Evolutionary conservation across 2,329 filamentous ascomycete genomes (phyloP).

Genomic region (Colletotrichum higginsianum): DNA sequence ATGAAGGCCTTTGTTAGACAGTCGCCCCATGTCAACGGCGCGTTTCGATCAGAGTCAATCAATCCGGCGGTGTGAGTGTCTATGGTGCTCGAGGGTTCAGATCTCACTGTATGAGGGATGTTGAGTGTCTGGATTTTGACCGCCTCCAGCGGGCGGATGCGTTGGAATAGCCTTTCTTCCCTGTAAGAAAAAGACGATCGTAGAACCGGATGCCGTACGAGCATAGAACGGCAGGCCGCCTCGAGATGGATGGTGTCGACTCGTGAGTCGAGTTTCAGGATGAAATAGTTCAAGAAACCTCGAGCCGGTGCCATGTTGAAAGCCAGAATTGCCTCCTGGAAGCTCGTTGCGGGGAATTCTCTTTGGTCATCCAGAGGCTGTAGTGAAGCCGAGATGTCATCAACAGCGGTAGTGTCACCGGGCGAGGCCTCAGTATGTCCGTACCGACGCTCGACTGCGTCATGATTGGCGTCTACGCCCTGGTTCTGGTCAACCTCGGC

Average conservation of each 20-base stretch:
- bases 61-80: background rate
- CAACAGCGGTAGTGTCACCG: no score
- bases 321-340: background rate
- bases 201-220: background rate
- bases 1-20: background rate
- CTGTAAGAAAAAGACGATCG: background rate
- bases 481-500: no score
- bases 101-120: background rate
- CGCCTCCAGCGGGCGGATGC: background rate
- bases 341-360: constrained; percentile 1
- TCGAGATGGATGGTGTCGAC: background rate
- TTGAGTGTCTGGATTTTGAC: background rate
- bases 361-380: background rate
- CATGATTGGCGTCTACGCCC: no score
- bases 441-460: no score
- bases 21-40: background rate
- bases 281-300: constrained; percentile 4
- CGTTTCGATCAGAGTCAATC: constrained; percentile 1
- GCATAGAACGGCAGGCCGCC: background rate
- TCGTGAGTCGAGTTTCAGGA: background rate
- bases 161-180: background rate
- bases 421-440: no score
- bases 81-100: background rate
- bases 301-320: background rate
- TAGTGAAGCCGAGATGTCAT: no score